Evolutionary conservation across 169 alveolate genomes (phyloP), one percentile per base, ranked within the genome.

Genomic region (Nephromyces sp.): DNA sequence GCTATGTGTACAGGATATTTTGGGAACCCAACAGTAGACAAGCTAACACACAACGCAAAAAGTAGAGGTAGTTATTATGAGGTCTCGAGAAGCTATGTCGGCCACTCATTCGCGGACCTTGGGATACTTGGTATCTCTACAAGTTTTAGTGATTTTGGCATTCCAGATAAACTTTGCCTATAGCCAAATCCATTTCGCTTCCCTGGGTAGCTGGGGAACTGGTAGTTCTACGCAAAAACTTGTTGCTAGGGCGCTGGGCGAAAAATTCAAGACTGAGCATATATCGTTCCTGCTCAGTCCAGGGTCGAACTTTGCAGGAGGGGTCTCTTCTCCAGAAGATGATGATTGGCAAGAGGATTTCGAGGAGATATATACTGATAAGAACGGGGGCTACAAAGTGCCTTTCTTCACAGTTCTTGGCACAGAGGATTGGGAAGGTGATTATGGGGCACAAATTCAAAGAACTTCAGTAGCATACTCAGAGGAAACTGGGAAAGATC

Each of bases 381-480:
- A 83, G n/a, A 74, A 33, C 27, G 92, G 91, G 22, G 78, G 82
- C 51, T 80, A 87, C 82, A 87, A 88, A 53, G 72, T 87, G 75
- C 94, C 93, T 1, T 84, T 87, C 75, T 84, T 89, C 69, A 88
- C 93, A 6, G 94, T 88, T 62, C 77, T 89, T 62, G 94, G 94
- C 6, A 81, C 90, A 22, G 88, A 88, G 0, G 94, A 89, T 74
- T 89, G 94, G 94, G 70, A 78, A 27, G 92, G 92, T 1, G 87
- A 89, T 77, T 87, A 81, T 80, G 86, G 84, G 27, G 76, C 94
- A 0, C 84, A 86, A 75, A 69, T 82, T 65, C 78, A 79, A 52
- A 74, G 89, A 51, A 86, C 88, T 24, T 86, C 86, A 52, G 87
- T 83, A 35, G 77, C 82, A 32, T 88, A 84, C 66, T 52, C 75